phyloP scores from a whole-genome alignment of 2,329 filamentous ascomycete genomes.

The Aureobasidium sp. region DNA sequence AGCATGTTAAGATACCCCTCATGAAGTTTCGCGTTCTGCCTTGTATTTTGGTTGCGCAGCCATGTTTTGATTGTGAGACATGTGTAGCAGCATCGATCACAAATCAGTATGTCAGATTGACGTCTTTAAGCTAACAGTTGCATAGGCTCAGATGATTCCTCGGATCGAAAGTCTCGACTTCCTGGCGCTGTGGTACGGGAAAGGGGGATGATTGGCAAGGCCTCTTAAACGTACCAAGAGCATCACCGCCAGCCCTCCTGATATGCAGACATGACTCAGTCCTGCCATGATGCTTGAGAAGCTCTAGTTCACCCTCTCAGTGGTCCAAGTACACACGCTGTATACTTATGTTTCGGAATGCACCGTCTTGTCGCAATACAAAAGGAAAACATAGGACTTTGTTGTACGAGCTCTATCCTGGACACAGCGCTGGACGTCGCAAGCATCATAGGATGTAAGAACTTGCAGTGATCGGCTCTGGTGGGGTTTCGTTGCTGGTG shows the following conservation, averaged over 20 bases:
- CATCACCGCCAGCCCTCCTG: background rate
- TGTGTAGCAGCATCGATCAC: background rate
- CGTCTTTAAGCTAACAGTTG: background rate
- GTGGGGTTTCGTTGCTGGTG: background rate
- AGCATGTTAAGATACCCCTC: slow-evolving; percentile 11
- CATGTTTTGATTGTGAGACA: background rate
- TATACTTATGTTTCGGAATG: no score
- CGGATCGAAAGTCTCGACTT: background rate
- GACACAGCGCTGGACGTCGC: background rate
- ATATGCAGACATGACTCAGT: background rate
- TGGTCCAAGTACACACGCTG: no score
- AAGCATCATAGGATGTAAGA: background rate
- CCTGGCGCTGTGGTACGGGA: background rate
- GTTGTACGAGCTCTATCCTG: background rate
- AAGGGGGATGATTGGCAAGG: background rate
- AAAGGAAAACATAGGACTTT: no score
- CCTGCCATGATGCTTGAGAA: background rate
- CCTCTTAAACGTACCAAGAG: background rate
- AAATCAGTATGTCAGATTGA: background rate
- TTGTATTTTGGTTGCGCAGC: background rate
- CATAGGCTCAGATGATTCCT: background rate
- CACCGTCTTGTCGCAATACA: no score
- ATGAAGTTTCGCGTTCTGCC: background rate
- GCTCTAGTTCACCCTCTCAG: no score
- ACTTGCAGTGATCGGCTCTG: background rate